Evolutionary conservation across 495 filamentous ascomycete genomes (phyloP), one percentile per base, ranked within the genome.

Genomic region (Daldinia childiae): DNA sequence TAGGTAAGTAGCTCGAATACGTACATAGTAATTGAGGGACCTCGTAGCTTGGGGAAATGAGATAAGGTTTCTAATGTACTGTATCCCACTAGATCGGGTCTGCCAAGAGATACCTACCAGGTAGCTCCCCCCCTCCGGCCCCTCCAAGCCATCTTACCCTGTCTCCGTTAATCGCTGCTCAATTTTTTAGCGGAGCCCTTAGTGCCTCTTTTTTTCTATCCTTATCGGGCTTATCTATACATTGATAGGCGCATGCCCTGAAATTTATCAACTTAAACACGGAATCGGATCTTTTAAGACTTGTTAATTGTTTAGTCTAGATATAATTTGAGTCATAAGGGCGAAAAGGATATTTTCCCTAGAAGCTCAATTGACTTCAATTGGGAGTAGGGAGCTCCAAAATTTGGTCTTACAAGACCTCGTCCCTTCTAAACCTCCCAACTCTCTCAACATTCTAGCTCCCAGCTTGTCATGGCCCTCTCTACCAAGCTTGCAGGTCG

Each of bases 401-500:
- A 61, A 0, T 62, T 21, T 43, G 67, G 72, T 74, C 67, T 71
- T 43, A 43, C n/a, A 54, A 71, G 72, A 54, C 72, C 72, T 63
- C 50, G 0, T 26, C 60, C 59, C 61, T 66, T 66, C 45, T 52
- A 63, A 60, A 59, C 36, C 67, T 63, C 60, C 63, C 62, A 12
- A 48, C 9, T 41, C 43, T 21, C 43, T 19, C 19, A 21, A 48
- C 43, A 21, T 48, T 12, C 19, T 17, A 55, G 15, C 58, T 65
- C 58, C 54, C 7, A 61, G 45, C 55, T 58, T 43, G 24, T 54
- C 63, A 78, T 78, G 76, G 71, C 76, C 59, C 68, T 78, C 66
- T 72, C 73, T 61, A 74, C 74, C 63, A 76, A 74, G 61, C 79
- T 84, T 74, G 83, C 82, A 58, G 82, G 83, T 64, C 81, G 83